Conservation (phyloP, 108 stramenopile species). For the Nitzschia sp. region DNA sequence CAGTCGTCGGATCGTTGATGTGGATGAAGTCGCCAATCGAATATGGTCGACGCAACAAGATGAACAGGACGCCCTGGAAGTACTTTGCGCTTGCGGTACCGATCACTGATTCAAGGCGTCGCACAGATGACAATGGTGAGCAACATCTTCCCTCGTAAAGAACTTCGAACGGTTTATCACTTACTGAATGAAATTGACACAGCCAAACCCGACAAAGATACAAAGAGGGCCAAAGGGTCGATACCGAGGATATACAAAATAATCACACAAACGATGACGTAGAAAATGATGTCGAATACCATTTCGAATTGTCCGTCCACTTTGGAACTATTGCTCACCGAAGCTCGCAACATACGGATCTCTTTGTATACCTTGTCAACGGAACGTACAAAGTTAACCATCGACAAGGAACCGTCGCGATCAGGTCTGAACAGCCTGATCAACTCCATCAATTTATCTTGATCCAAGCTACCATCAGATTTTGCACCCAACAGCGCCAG, state of each 20-base stretch:
- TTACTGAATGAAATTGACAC: conserved; percentile 3
- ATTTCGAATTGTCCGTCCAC: conserved; percentile 58
- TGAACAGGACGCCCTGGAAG: conserved; percentile 39
- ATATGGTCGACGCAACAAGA: conserved; percentile 12
- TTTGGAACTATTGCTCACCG: conserved; percentile 46
- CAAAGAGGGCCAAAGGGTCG: conserved; percentile 17
- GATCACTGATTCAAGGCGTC: conserved; percentile 58
- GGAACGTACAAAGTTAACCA: conserved; percentile 29
- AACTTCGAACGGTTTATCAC: neutral
- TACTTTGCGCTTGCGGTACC: conserved; percentile 51
- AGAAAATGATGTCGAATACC: conserved; percentile 58
- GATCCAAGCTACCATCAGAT: conserved; percentile 41
- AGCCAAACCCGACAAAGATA: conserved; percentile 1
- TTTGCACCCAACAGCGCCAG: conserved; percentile 33
- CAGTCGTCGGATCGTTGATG: neutral
- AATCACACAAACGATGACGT: conserved; percentile 37
- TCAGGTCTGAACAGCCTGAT: conserved; percentile 65
- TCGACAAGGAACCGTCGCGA: conserved; percentile 52
- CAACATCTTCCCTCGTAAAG: too few relatives aligned
- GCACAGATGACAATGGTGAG: too few relatives aligned
- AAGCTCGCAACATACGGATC: conserved; percentile 58
- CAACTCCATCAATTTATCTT: conserved; percentile 39
- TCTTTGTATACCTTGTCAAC: conserved; percentile 56
- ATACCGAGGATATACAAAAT: conserved; percentile 31
- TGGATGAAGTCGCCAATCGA: conserved; percentile 18